Evolutionary conservation across 768 basidiomycete genomes (phyloP).

Genomic region (Mycena vitilis): DNA sequence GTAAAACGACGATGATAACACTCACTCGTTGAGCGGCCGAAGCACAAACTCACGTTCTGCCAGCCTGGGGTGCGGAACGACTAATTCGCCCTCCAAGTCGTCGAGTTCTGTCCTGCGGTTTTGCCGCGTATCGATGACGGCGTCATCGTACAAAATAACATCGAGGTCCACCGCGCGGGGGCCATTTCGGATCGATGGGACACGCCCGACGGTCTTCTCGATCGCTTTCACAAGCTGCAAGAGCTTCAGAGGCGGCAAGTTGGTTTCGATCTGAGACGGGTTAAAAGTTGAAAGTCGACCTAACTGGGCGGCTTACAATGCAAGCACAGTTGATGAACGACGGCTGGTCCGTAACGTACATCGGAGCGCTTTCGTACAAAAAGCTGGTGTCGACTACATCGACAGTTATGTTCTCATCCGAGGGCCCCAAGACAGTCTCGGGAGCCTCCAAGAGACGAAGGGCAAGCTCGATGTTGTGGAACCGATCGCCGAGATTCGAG

Average conservation of each 20-base stretch:
- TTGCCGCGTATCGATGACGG: constrained; percentile 67
- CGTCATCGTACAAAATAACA: constrained; percentile 78
- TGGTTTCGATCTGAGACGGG: constrained; percentile 75
- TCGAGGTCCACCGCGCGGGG: constrained; percentile 94
- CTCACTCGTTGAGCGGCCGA: constrained; percentile 88
- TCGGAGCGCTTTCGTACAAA: constrained; percentile 92
- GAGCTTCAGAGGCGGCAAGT: constrained; percentile 67
- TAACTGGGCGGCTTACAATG: constrained; percentile 64
- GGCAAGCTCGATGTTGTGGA: constrained; percentile 84
- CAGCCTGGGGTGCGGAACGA: constrained; percentile 87
- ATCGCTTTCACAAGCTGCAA: constrained; percentile 76
- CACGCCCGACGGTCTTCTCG: constrained; percentile 81
- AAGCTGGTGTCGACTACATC: constrained; percentile 77
- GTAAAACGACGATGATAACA: constrained; percentile 29
- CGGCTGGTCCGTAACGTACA: constrained; percentile 95
- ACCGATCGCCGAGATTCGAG: constrained; percentile 90
- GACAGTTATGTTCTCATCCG: constrained; percentile 52
- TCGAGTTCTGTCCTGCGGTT: constrained; percentile 56
- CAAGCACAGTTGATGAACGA: constrained; percentile 93
- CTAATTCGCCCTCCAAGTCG: constrained; percentile 73
- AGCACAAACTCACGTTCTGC: constrained; percentile 93
- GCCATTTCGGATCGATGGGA: constrained; percentile 83
- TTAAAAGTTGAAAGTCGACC: background rate
- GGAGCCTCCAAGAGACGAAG: constrained; percentile 76
- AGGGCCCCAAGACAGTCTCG: constrained; percentile 41